Evolutionary conservation across 2,329 filamentous ascomycete genomes (phyloP), one percentile per base, ranked within the genome.

Genomic region (Huntiella omanensis): DNA sequence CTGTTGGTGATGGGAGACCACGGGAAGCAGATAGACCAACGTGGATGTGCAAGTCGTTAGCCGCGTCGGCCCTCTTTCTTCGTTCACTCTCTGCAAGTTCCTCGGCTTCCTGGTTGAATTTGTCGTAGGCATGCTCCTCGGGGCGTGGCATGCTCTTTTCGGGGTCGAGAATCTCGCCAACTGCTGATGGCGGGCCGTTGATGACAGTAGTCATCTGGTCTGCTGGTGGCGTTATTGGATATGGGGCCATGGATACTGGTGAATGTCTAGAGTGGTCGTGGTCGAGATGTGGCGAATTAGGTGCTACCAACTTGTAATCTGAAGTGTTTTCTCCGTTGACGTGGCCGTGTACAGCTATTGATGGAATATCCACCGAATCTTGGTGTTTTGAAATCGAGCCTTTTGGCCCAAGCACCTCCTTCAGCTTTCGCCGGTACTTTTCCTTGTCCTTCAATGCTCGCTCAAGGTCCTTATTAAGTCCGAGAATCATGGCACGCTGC

Each of bases 381-480:
- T 46, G 45, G 17, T 45, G 33, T 37, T 49, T 47, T 32, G 34
- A 34, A 0, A 67, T 34, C 8, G 40, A 35, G 11, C 40, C 40
- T 10, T 19, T 41, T 17, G 40, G 3, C 10, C 12, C 60, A 55
- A 77, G 60, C 6, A 74, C 61, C 47, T 96, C 87, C 61, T 93
- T 94, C 38, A 93, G 60, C 61, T 91, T 94, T 60, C 80, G 87
- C 55, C 83, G 77, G 58, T 96, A 96, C 55, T 81, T 80, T 53
- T 96, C 88, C 62, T 95, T 95, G 54, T 96, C 91, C 59, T 93
- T 93, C 52, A 94, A 62, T 1, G 87, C 78, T 45, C 83, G 76
- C 61, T 96, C 88, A 10, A 98, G 67, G 58, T 98, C 91, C 60
- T 91, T 93, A 58, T 96, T 95, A 52, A 98, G 69, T 5, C 87